A percentile compares a stretch with the other conserved stretches of the same genome.
Evolutionary conservation across 164 flowering plant genomes (phyloP).

Genomic region (Brasenia schreberi): DNA sequence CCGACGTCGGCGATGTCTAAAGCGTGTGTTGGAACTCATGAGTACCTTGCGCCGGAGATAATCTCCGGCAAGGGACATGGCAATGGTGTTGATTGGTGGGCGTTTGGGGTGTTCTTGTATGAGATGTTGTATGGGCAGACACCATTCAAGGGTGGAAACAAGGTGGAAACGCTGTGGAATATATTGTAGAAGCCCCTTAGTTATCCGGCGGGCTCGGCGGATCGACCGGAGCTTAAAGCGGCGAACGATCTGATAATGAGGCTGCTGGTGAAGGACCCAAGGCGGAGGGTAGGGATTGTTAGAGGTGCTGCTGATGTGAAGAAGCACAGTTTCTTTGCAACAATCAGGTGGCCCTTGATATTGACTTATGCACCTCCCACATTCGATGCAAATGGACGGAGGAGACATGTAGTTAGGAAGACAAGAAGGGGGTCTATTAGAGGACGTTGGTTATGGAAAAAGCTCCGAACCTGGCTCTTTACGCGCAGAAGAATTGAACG

Average conservation of each 20-base stretch:
- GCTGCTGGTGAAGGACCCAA: constrained; percentile 60
- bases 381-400: constrained; percentile 18
- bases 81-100: constrained; percentile 95
- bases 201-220: constrained; percentile 17
- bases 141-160: constrained; percentile 73
- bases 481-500: background rate
- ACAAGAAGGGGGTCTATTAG: background rate
- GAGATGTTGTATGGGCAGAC: constrained; percentile 71
- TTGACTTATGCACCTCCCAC: constrained; percentile 57
- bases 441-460: background rate
- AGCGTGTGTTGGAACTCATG: constrained; percentile 86
- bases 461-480: background rate
- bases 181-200: constrained; percentile 30
- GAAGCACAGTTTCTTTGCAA: constrained; percentile 66
- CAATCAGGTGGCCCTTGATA: constrained; percentile 77
- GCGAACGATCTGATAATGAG: constrained; percentile 53
- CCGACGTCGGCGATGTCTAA: constrained; percentile 56
- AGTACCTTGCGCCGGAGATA: constrained; percentile 84
- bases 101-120: constrained; percentile 72
- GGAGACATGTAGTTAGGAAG: background rate
- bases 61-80: constrained; percentile 66
- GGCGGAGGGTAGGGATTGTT: constrained; percentile 51
- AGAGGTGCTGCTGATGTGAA: constrained; percentile 78
- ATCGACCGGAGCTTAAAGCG: constrained; percentile 15
- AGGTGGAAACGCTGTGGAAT: constrained; percentile 61